These are phyloP conservation scores for Tetradesmus obliquus DNA, from an alignment of 139 green algal genomes.

Conservation along the genomic window DNA sequence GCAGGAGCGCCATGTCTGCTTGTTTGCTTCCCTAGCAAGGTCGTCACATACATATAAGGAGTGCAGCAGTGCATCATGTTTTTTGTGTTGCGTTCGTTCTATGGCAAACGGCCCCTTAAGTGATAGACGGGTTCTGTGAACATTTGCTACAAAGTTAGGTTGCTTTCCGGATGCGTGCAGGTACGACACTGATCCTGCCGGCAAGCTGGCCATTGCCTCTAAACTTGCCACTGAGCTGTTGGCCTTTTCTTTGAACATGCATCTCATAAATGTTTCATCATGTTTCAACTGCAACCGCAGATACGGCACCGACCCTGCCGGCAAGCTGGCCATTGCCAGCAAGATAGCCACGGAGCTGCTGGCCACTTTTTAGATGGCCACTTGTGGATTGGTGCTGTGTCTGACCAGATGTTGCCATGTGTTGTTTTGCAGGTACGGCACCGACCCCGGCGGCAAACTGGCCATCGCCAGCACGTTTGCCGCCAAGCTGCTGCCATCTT, in stretches of 20 bases:
- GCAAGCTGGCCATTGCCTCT: constrained; percentile 19
- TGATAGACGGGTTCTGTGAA: no score
- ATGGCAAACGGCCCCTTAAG: no score
- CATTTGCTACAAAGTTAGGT: no score
- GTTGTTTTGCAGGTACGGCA: constrained; percentile 29
- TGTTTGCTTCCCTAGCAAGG: no score
- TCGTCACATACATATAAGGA: no score
- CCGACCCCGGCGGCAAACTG: constrained; percentile 23
- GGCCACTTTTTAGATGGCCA: no score
- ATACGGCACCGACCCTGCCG: constrained; percentile 19
- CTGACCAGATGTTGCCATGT: background rate
- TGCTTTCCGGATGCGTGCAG: background rate
- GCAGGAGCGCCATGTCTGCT: no score
- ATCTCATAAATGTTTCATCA: no score
- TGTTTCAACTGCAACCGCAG: background rate
- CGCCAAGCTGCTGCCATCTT: constrained; percentile 15
- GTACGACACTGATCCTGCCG: constrained; percentile 19
- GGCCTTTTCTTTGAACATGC: no score
- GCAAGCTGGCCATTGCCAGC: constrained; percentile 28
- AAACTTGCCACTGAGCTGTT: constrained; percentile 34
- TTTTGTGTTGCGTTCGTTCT: no score
- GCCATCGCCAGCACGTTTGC: constrained; percentile 35
- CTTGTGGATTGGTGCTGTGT: no score
- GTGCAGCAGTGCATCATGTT: no score
- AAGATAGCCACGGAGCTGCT: constrained; percentile 38